Percentiles rank a stretch among this genome's conserved stretches.
phyloP scores from a whole-genome alignment of 2,329 filamentous ascomycete genomes.

The Ceratocystis lukuohia region DNA sequence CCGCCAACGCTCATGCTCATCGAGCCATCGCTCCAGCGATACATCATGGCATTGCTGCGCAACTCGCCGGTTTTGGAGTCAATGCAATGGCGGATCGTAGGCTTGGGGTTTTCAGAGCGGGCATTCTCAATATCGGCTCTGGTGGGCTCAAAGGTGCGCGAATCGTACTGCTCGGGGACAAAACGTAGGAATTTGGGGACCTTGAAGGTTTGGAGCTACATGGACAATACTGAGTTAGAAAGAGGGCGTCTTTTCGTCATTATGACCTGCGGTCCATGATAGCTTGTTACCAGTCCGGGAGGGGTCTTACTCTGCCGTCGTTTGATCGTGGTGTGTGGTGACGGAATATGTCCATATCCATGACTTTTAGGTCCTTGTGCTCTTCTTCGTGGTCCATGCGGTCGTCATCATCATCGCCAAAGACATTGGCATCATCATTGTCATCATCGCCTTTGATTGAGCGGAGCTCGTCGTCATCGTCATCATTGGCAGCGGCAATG shows the following conservation, averaged over 20 bases:
- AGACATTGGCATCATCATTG: conserved; percentile 22
- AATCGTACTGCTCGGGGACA: conserved; percentile 52
- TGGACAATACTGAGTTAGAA: not conserved
- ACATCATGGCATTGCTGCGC: conserved; percentile 61
- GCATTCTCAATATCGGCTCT: conserved; percentile 42
- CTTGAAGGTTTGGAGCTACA: conserved; percentile 20
- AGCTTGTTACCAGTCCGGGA: not conserved
- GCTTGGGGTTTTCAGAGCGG: conserved; percentile 42
- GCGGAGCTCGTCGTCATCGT: conserved; percentile 35
- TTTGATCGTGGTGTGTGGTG: conserved; percentile 58
- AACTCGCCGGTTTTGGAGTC: conserved; percentile 52
- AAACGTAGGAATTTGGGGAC: conserved; percentile 61
- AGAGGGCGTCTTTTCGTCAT: not conserved
- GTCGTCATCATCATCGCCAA: conserved; percentile 16
- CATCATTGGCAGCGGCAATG: conserved; percentile 46
- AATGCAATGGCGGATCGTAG: conserved; percentile 55
- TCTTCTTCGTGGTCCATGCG: conserved; percentile 22
- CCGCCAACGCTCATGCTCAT: conserved; percentile 62
- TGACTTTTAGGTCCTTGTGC: conserved; percentile 41
- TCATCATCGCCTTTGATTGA: conserved; percentile 38
- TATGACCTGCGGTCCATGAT: too few species aligned
- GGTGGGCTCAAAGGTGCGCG: conserved; percentile 50
- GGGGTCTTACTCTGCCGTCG: conserved; percentile 50
- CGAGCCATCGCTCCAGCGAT: conserved; percentile 69
- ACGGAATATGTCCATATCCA: conserved; percentile 51